Percentiles rank a stretch among this genome's conserved stretches.
Conservation (phyloP, 2,329 filamentous ascomycete genomes). For the Pseudogymnoascus sp. region DNA sequence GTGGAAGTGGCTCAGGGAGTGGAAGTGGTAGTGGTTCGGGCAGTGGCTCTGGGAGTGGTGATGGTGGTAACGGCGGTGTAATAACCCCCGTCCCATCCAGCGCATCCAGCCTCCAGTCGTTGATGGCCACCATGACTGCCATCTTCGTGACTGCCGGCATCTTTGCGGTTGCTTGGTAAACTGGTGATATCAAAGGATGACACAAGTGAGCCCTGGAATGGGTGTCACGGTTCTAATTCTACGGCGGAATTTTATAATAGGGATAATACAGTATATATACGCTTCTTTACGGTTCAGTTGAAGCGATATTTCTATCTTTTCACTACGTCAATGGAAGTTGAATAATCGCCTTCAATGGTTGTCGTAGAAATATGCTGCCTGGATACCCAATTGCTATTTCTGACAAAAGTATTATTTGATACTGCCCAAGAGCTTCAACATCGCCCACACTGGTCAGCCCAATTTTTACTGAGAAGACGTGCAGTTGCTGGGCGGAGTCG, state of each 20-base stretch:
- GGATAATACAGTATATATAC: constrained; percentile 4
- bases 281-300: not conserved
- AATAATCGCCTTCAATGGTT: not conserved
- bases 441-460: not conserved
- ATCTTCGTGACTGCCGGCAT: not conserved
- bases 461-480: not conserved
- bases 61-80: not conserved
- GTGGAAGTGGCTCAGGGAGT: not conserved
- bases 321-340: not conserved
- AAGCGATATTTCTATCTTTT: not conserved
- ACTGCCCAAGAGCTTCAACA: not conserved
- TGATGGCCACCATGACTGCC: constrained; percentile 2
- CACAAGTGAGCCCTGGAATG: not conserved
- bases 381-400: not conserved
- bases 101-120: not conserved
- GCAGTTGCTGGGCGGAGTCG: not conserved
- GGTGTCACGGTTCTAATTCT: constrained; percentile 4
- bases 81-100: not conserved
- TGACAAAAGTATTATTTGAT: not conserved
- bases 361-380: not conserved
- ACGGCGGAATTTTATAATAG: constrained; percentile 1
- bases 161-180: not conserved
- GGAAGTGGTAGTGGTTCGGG: not conserved
- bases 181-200: not conserved
- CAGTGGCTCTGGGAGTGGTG: not conserved